Conservation (phyloP, 176 grass and related monocot species). For the Chloris gayana region DNA sequence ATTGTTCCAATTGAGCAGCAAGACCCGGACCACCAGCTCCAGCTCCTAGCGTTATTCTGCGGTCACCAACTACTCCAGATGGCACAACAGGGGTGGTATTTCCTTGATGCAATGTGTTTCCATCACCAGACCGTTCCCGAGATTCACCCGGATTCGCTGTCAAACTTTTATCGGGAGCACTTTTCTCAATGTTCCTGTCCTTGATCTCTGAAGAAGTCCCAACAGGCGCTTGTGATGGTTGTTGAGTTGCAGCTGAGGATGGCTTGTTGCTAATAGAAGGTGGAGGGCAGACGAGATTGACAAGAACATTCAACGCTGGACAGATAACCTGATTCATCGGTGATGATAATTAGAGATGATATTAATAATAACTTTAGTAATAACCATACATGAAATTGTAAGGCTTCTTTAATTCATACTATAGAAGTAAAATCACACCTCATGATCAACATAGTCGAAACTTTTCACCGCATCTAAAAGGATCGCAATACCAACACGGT, state of each 20-base stretch:
- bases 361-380: constrained; percentile 3
- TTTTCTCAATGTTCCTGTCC: constrained; percentile 65
- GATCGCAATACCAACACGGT: constrained; percentile 79
- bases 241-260: constrained; percentile 58
- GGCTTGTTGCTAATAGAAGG: constrained; percentile 95
- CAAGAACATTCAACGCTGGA: constrained; percentile 90
- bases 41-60: constrained; percentile 87
- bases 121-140: constrained; percentile 51
- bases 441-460: constrained; percentile 85
- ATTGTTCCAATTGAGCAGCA: constrained; percentile 98
- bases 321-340: constrained; percentile 73
- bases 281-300: constrained; percentile 98
- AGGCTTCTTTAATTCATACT: constrained; percentile 29
- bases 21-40: constrained; percentile 89
- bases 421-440: constrained; percentile 59
- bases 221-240: constrained; percentile 53
- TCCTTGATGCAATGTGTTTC: constrained; percentile 41
- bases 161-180: constrained; percentile 47
- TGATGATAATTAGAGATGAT: neutral
- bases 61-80: constrained; percentile 77
- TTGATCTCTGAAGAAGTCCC: constrained; percentile 60
- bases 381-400: constrained; percentile 7
- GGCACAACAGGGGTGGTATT: constrained; percentile 54
- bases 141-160: constrained; percentile 52
- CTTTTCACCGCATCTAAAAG: constrained; percentile 84